phyloP scores from a whole-genome alignment of 163 green algal genomes.

The Coccomyxa subellipsoidea region DNA sequence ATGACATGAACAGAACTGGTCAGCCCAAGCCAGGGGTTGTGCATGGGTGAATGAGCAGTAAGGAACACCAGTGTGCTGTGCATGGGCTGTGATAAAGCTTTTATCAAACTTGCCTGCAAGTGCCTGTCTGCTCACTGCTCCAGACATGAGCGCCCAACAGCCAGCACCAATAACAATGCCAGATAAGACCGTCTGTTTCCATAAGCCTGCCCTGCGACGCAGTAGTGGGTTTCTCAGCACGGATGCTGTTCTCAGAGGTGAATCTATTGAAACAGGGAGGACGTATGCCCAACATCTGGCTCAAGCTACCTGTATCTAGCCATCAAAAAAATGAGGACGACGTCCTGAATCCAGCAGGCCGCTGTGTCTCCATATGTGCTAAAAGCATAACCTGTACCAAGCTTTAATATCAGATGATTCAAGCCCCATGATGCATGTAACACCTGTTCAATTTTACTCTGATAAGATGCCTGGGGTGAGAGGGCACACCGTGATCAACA shows the following conservation, averaged over 20 bases:
- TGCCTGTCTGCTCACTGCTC: neutral
- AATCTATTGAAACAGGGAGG: neutral
- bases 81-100: too few species aligned
- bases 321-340: constrained; percentile 63
- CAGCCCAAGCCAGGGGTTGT: too few species aligned
- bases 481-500: constrained; percentile 33
- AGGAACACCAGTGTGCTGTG: too few species aligned
- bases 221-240: neutral
- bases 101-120: neutral
- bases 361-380: constrained; percentile 73
- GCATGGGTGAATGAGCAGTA: too few species aligned
- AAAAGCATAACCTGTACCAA: constrained; percentile 58
- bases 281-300: neutral
- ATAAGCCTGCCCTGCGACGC: neutral
- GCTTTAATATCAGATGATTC: too few species aligned
- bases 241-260: neutral
- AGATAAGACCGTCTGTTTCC: neutral
- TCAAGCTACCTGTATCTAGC: constrained; percentile 31
- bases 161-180: neutral
- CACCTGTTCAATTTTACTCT: too few species aligned
- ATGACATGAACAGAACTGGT: neutral
- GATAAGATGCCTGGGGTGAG: neutral
- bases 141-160: constrained; percentile 4
- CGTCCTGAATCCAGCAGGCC: constrained; percentile 69
- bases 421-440: too few species aligned